These are phyloP conservation scores for Emiliania huxleyi DNA, from an alignment of 78 protist species.

Conservation along the genomic window DNA sequence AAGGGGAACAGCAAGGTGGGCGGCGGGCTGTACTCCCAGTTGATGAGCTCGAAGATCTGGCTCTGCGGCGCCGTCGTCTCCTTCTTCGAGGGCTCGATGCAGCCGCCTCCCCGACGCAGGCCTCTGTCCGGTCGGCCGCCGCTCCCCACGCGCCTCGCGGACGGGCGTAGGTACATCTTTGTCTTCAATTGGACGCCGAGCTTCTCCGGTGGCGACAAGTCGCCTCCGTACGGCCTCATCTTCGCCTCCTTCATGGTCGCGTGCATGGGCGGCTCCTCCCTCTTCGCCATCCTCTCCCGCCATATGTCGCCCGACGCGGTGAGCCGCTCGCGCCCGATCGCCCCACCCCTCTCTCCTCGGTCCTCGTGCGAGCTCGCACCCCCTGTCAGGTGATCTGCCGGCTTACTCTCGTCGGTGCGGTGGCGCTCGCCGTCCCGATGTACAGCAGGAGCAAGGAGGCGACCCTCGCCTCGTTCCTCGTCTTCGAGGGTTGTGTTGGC, in stretches of 20 bases:
- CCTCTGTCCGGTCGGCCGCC: too few relatives aligned
- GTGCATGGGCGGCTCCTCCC: neutral
- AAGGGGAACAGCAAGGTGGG: too few relatives aligned
- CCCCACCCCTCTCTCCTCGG: too few relatives aligned
- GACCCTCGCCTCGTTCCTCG: constrained; percentile 48
- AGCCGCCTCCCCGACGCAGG: too few relatives aligned
- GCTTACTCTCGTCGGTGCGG: neutral
- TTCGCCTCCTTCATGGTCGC: constrained; percentile 82
- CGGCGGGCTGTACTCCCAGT: neutral
- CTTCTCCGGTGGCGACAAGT: neutral
- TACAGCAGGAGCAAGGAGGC: neutral
- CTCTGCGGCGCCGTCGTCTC: constrained; percentile 70
- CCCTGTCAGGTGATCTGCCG: neutral
- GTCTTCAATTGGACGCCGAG: constrained; percentile 95
- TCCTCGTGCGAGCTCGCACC: too few relatives aligned
- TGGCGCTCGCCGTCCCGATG: neutral
- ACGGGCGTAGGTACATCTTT: constrained; percentile 59
- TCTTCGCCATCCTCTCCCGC: constrained; percentile 27
- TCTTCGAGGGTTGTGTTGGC: constrained; percentile 85
- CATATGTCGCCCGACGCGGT: constrained; percentile 6
- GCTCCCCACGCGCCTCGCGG: too few relatives aligned
- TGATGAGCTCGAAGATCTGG: neutral
- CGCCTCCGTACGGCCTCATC: constrained; percentile 78
- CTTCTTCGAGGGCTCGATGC: constrained; percentile 75
- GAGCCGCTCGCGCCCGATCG: too few relatives aligned